Evolutionary conservation across 2,329 filamentous ascomycete genomes (phyloP).

Genomic region (Lachnum nothofagi): DNA sequence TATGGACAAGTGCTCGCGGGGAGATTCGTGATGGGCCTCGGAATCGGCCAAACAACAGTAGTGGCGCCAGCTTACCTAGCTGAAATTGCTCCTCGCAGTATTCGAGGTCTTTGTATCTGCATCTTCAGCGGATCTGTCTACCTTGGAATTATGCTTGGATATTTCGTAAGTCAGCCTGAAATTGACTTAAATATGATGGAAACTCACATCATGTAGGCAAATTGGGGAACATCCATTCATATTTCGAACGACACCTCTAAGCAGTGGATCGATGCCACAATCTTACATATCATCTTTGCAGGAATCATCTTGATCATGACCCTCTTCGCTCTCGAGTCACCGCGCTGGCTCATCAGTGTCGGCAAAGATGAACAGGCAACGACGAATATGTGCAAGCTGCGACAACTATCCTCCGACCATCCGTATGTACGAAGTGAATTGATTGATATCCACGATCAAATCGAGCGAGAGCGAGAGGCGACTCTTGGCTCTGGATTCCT

Average conservation of each 20-base stretch:
- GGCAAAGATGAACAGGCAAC: conserved; percentile 55
- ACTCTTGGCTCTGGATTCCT: conserved; percentile 41
- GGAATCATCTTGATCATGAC: conserved; percentile 39
- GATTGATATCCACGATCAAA: conserved; percentile 39
- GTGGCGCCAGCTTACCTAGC: conserved; percentile 37
- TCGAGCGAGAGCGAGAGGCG: conserved; percentile 45
- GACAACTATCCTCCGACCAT: conserved; percentile 40
- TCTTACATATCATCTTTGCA: conserved; percentile 56
- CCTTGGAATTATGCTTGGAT: conserved; percentile 25
- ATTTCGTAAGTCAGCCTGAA: conserved; percentile 15
- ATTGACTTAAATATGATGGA: no score
- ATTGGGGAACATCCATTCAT: conserved; percentile 29
- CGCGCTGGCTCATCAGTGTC: conserved; percentile 63
- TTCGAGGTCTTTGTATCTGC: conserved; percentile 26
- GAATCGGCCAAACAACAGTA: conserved; percentile 36
- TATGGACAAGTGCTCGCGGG: conserved; percentile 25
- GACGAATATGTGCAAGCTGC: conserved; percentile 39
- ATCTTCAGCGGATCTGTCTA: conserved; percentile 24
- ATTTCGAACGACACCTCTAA: conserved; percentile 38
- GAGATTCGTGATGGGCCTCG: conserved; percentile 29
- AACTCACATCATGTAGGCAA: conserved; percentile 8
- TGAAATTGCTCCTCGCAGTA: conserved; percentile 22
- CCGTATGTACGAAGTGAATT: conserved; percentile 45
- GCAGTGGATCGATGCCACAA: conserved; percentile 62
- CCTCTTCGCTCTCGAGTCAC: conserved; percentile 38